Percentiles rank a stretch among this genome's conserved stretches.
Conservation (phyloP, 768 basidiomycete genomes). For the Mycena filopes region DNA sequence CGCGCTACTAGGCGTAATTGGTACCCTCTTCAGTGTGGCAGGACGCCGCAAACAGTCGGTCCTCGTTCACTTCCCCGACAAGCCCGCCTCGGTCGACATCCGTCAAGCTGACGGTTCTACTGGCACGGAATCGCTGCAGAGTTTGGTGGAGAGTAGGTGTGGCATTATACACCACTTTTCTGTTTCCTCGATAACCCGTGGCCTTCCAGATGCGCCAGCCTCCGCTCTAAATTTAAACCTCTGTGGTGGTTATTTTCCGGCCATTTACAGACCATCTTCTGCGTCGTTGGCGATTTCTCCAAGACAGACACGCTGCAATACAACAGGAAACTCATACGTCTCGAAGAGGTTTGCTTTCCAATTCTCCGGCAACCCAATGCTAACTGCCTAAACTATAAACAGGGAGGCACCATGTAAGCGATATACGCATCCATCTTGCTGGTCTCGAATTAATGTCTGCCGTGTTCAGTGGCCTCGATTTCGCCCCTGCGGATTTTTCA, state of each 20-base stretch:
- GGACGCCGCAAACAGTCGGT: constrained; percentile 36
- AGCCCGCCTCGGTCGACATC: constrained; percentile 49
- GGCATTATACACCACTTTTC: neutral
- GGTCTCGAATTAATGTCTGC: constrained; percentile 7
- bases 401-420: constrained; percentile 76
- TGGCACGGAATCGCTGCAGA: constrained; percentile 51
- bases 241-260: constrained; percentile 66
- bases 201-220: constrained; percentile 46
- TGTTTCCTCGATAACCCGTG: neutral
- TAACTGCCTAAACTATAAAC: too few species aligned
- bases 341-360: too few species aligned
- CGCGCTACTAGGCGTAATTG: constrained; percentile 40
- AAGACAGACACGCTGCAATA: constrained; percentile 66
- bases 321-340: constrained; percentile 60
- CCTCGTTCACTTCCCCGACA: constrained; percentile 50
- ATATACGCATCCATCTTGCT: constrained; percentile 1
- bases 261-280: constrained; percentile 72
- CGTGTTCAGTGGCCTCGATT: constrained; percentile 68
- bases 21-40: constrained; percentile 44
- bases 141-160: constrained; percentile 49
- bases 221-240: constrained; percentile 55
- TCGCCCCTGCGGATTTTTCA: constrained; percentile 59
- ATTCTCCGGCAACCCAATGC: too few species aligned
- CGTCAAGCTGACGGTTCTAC: constrained; percentile 43
- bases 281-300: constrained; percentile 69